Evolutionary conservation across 345 rosid species (phyloP).

Genomic region (Pugionium dolabratum): DNA sequence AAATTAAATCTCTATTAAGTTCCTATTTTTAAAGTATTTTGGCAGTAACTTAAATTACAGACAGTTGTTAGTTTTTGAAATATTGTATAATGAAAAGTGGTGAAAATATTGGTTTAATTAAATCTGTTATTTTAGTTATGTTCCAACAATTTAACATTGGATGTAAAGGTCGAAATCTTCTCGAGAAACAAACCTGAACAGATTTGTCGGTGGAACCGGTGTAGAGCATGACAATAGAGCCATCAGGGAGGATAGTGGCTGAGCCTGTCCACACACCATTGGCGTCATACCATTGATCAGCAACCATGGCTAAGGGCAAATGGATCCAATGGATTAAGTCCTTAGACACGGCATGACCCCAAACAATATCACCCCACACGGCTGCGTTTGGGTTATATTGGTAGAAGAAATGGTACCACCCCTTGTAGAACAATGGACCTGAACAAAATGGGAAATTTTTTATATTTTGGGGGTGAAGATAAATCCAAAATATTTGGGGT

Average conservation of each 20-base stretch:
- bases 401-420: constrained; percentile 95
- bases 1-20: too few species aligned
- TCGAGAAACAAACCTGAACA: constrained; percentile 52
- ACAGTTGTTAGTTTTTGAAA: too few species aligned
- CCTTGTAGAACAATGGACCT: constrained; percentile 81
- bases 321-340: constrained; percentile 92
- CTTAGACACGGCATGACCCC: constrained; percentile 91
- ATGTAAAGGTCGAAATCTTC: not conserved
- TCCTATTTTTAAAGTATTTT: too few species aligned
- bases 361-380: constrained; percentile 89
- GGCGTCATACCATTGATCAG: constrained; percentile 74
- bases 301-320: constrained; percentile 76
- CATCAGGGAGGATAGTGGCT: constrained; percentile 70
- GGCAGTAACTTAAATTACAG: too few species aligned
- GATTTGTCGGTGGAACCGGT: constrained; percentile 64
- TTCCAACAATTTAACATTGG: not conserved
- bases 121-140: too few species aligned
- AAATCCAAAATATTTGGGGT: not conserved
- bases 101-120: too few species aligned
- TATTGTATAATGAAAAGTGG: too few species aligned
- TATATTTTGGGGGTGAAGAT: not conserved
- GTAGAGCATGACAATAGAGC: constrained; percentile 73
- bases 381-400: constrained; percentile 93
- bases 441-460: constrained; percentile 12
- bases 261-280: constrained; percentile 95